Evolutionary conservation across 2,329 filamentous ascomycete species (phyloP), one percentile per base, ranked within the genome.

Genomic region (Beauveria varroae): DNA sequence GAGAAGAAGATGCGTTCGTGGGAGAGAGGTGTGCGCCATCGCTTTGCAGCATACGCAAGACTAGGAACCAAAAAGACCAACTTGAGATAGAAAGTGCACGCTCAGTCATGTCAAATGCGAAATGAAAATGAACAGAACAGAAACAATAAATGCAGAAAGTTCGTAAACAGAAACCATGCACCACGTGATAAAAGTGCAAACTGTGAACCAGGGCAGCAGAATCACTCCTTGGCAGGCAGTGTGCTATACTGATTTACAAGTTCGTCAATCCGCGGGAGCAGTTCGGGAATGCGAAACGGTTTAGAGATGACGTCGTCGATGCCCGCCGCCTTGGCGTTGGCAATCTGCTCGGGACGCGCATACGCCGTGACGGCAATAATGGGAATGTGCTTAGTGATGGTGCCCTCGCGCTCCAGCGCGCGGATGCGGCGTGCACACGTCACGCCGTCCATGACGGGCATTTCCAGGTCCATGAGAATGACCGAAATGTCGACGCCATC

Each of bases 291-390:
- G n/a, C 85, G 82, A 70, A 93, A 93, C 3, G 90, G 90, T 70
- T 93, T 93, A 1, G 87, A 87, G 41, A 93, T 88, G 49, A 92
- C 85, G 72, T 88, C 86, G 71, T 91, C 86, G 76, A 93, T 91
- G 43, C 89, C 89, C 24, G 88, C 87, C 60, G 82, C 79, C 69
- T 89, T 83, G 59, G 90, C 89, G 65, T 82, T 86, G 65, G 83
- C 81, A 63, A 91, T 87, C 73, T 93, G 89, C 75, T 91, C 87
- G 5, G 83, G 82, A 69, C 90, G 79, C 43, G 88, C 89, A 72
- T 93, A 93, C 2, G 90, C 90, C 43, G 89, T 93, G n/a, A 90
- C 88, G n/a, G 87, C 88, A 66, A 91, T 89, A 66, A 91, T 89
- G 2, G 88, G 87, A n/a, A 91, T 83, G 68, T 90, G 88, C 55